These are phyloP conservation scores for Poa pratensis DNA, from an alignment of 176 grass and related monocot species.

Conservation along the genomic window DNA sequence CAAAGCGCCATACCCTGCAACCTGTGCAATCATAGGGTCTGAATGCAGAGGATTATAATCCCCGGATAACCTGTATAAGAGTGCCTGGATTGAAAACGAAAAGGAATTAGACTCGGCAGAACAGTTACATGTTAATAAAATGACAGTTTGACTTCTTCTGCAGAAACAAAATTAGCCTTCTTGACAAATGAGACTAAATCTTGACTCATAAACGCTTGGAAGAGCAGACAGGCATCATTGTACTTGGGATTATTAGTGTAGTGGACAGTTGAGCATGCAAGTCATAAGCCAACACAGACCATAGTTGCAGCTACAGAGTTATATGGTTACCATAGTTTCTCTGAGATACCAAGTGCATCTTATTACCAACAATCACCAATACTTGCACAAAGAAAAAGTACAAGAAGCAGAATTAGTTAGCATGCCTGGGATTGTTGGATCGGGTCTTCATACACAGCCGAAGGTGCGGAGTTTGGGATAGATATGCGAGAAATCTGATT, in stretches of 20 bases:
- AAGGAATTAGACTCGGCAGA: constrained; percentile 22
- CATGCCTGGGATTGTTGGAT: constrained; percentile 83
- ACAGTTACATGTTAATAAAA: constrained; percentile 28
- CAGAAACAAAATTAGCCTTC: background rate
- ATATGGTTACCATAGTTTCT: background rate
- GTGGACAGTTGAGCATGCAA: constrained; percentile 23
- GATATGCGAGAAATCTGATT: constrained; percentile 74
- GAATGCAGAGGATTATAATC: constrained; percentile 98
- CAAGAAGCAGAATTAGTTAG: background rate
- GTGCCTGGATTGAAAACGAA: constrained; percentile 54
- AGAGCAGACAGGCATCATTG: background rate
- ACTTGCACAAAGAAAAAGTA: constrained; percentile 24
- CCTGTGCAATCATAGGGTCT: constrained; percentile 77
- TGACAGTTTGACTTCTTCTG: constrained; percentile 7
- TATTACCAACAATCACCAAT: background rate
- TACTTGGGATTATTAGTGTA: background rate
- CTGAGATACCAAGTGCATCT: background rate
- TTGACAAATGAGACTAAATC: background rate
- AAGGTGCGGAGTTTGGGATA: constrained; percentile 68
- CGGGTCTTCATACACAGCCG: constrained; percentile 65
- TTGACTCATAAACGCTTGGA: background rate
- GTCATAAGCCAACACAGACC: background rate
- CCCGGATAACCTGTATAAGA: constrained; percentile 87
- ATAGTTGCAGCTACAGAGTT: background rate
- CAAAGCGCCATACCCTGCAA: constrained; percentile 71